Conservation (phyloP, 2,329 filamentous ascomycete species). For the Pseudogymnoascus sp. region DNA sequence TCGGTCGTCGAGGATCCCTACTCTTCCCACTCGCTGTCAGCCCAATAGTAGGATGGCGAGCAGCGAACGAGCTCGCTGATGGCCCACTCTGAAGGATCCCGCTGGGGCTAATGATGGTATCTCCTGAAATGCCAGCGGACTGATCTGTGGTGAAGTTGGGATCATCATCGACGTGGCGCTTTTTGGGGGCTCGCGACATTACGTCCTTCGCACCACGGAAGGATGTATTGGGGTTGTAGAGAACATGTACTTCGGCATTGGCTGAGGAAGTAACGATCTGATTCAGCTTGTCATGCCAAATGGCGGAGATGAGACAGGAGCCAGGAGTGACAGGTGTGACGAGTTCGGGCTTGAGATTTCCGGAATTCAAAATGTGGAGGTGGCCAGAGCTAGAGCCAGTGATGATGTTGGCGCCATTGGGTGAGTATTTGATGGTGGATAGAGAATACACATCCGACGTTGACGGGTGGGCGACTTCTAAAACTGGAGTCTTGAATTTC, state of each 20-base stretch:
- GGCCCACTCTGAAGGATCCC: constrained; percentile 45
- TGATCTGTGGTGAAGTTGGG: constrained; percentile 78
- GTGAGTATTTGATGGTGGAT: constrained; percentile 83
- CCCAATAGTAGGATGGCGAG: constrained; percentile 61
- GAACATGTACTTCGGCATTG: constrained; percentile 79
- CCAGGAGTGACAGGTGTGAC: constrained; percentile 84
- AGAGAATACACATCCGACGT: constrained; percentile 78
- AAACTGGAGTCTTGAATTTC: constrained; percentile 87
- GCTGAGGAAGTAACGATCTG: constrained; percentile 92
- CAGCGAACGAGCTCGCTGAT: constrained; percentile 39
- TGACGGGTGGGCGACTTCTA: constrained; percentile 68
- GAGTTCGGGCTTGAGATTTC: constrained; percentile 75
- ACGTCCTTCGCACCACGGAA: constrained; percentile 74
- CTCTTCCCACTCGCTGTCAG: constrained; percentile 70
- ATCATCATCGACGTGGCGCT: constrained; percentile 91
- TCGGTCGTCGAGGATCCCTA: constrained; percentile 74
- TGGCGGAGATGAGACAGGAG: constrained; percentile 70
- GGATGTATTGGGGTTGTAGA: constrained; percentile 84
- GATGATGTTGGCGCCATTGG: constrained; percentile 73
- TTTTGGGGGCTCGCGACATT: constrained; percentile 89
- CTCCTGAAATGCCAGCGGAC: constrained; percentile 70
- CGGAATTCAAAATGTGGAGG: constrained; percentile 87
- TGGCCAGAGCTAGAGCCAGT: constrained; percentile 81
- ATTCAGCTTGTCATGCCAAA: constrained; percentile 92
- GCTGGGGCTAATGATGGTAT: constrained; percentile 67